These are phyloP conservation scores for Gonapodya sp. DNA, from an alignment of 192 early-diverging fungal genomes.

Conservation along the genomic window DNA sequence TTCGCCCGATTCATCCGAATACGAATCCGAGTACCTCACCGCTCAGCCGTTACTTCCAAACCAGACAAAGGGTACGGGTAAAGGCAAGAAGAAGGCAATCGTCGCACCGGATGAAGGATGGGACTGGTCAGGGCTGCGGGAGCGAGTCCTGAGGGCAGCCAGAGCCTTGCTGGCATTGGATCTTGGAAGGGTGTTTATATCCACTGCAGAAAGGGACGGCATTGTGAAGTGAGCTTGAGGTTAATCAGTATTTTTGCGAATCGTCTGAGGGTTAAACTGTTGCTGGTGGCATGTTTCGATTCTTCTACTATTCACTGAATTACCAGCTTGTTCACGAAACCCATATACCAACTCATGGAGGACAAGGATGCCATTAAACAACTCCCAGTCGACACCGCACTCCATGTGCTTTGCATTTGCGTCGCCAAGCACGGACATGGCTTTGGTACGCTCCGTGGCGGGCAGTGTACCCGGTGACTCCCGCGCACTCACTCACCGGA, in stretches of 20 bases:
- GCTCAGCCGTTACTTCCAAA: constrained; percentile 1
- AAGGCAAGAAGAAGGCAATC: constrained; percentile 23
- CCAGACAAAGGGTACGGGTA: constrained; percentile 15
- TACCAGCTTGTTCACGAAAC: constrained; percentile 58
- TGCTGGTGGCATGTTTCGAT: background rate
- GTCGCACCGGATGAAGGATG: constrained; percentile 34
- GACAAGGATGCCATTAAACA: constrained; percentile 60
- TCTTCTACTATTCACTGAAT: background rate
- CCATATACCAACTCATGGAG: constrained; percentile 73
- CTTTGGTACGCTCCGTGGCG: constrained; percentile 36
- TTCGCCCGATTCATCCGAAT: constrained; percentile 51
- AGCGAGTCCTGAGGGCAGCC: constrained; percentile 42
- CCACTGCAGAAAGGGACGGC: constrained; percentile 56
- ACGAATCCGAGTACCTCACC: constrained; percentile 15
- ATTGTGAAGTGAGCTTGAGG: constrained; percentile 58
- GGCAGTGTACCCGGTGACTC: background rate
- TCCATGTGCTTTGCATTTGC: constrained; percentile 62
- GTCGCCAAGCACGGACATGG: constrained; percentile 69
- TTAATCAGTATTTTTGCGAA: too few relatives aligned
- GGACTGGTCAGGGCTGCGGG: constrained; percentile 53
- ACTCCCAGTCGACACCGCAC: constrained; percentile 45
- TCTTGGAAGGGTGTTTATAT: constrained; percentile 60
- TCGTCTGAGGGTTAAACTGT: background rate
- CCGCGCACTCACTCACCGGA: constrained; percentile 24
- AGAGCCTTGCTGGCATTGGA: constrained; percentile 41